These are phyloP conservation scores for Alternaria triticimaculans DNA, from an alignment of 2,329 filamentous ascomycete species.

Conservation along the genomic window DNA sequence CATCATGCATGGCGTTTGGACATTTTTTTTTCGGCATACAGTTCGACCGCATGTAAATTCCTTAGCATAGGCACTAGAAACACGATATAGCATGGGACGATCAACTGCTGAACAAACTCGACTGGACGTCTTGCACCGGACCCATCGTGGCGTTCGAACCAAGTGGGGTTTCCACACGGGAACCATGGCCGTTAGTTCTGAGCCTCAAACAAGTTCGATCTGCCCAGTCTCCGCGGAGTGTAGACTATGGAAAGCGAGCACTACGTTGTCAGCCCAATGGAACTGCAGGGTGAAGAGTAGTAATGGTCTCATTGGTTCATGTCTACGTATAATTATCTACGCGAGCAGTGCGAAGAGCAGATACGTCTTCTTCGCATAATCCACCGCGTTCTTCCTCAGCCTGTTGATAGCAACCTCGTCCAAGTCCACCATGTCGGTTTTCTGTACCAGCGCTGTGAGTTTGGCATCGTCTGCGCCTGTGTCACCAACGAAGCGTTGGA, in stretches of 20 bases:
- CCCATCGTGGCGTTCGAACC: neutral
- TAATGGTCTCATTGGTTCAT: neutral
- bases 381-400: constrained; percentile 68
- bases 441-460: constrained; percentile 25
- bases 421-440: constrained; percentile 54
- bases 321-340: constrained; percentile 9
- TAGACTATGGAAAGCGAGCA: neutral
- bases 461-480: constrained; percentile 6
- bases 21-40: neutral
- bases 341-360: constrained; percentile 79
- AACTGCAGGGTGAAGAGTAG: neutral
- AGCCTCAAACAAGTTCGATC: neutral
- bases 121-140: neutral
- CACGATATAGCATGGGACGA: neutral
- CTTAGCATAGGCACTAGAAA: neutral
- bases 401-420: constrained; percentile 58
- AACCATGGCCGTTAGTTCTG: neutral
- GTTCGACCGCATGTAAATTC: neutral
- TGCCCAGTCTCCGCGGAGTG: neutral
- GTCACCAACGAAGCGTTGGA: constrained; percentile 42
- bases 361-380: constrained; percentile 84
- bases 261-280: neutral
- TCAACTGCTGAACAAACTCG: neutral
- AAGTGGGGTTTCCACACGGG: neutral
- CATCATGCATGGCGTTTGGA: constrained; percentile 4